A percentile compares a stretch with the other conserved stretches of the same genome.
Evolutionary conservation across 306 rosid species (phyloP).

Genomic region (Crotalaria pallida): DNA sequence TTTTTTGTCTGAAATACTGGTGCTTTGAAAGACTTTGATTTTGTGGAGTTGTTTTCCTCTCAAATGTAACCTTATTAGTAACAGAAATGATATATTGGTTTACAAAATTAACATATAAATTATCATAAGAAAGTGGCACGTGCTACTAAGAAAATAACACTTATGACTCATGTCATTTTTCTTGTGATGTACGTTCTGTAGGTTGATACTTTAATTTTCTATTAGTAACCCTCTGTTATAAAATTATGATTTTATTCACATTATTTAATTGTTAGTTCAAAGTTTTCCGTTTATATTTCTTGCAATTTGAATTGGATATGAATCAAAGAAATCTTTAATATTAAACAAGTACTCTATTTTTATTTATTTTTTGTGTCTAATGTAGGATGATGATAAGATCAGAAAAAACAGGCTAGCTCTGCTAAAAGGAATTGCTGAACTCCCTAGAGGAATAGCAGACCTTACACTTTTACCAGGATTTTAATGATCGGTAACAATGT

Average conservation of each 20-base stretch:
- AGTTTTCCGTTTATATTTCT: not conserved
- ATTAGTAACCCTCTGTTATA: not conserved
- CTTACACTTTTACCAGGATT: constrained; percentile 81
- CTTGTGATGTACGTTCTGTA: too few relatives aligned
- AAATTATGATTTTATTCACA: not conserved
- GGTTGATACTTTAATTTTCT: too few relatives aligned
- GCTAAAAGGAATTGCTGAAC: constrained; percentile 79
- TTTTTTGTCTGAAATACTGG: not conserved
- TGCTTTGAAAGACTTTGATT: not conserved
- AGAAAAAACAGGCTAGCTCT: constrained; percentile 74
- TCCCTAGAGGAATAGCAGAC: constrained; percentile 84
- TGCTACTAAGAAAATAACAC: too few relatives aligned
- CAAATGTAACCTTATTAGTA: not conserved
- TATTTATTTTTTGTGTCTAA: not conserved
- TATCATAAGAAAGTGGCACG: too few relatives aligned
- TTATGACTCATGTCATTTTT: too few relatives aligned
- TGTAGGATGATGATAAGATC: constrained; percentile 69
- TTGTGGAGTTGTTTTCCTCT: not conserved
- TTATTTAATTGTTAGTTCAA: not conserved
- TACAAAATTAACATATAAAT: too few relatives aligned
- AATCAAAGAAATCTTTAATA: not conserved
- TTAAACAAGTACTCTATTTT: not conserved
- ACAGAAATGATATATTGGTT: too few relatives aligned
- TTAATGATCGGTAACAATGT: constrained; percentile 24
- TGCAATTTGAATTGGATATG: not conserved